phyloP scores from a whole-genome alignment of 768 basidiomycete genomes.

The Gelatoporia subvermispora region DNA sequence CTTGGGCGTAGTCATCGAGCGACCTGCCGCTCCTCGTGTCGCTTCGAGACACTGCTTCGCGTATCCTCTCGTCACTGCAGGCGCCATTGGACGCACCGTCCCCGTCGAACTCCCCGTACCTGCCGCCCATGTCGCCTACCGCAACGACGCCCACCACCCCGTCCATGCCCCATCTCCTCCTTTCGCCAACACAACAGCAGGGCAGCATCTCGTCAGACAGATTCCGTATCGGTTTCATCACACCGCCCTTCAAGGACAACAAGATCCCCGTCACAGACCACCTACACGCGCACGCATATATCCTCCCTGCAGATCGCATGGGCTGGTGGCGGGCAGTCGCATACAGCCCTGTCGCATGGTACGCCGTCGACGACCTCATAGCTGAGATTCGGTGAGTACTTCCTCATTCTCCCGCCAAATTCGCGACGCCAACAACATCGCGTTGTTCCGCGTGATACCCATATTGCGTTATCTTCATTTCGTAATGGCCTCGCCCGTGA shows the following conservation, averaged over 20 bases:
- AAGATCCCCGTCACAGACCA: slow-evolving; percentile 80
- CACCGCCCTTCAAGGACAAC: slow-evolving; percentile 69
- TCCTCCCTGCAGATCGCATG: slow-evolving; percentile 56
- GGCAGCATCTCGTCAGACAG: slow-evolving; percentile 15
- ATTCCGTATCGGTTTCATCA: slow-evolving; percentile 73
- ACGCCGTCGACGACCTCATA: slow-evolving; percentile 70
- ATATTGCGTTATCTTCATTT: not conserved
- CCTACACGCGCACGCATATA: slow-evolving; percentile 72
- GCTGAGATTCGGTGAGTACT: slow-evolving; percentile 69
- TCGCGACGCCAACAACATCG: not conserved
- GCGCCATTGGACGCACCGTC: slow-evolving; percentile 15
- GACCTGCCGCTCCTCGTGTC: slow-evolving; percentile 69
- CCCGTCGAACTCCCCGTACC: not conserved
- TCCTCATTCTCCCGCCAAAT: slow-evolving; percentile 4
- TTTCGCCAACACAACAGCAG: slow-evolving; percentile 7
- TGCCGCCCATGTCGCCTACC: slow-evolving; percentile 29
- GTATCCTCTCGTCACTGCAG: slow-evolving; percentile 47
- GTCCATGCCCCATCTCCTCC: not conserved
- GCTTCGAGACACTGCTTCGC: slow-evolving; percentile 52
- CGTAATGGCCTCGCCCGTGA: not conserved
- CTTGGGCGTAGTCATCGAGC: slow-evolving; percentile 52
- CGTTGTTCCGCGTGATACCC: not conserved
- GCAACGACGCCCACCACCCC: slow-evolving; percentile 2
- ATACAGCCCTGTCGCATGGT: slow-evolving; percentile 69
- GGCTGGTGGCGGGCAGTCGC: slow-evolving; percentile 73